Conservation (phyloP, 169 alveolate genomes). For the Miamiensis avidus region DNA sequence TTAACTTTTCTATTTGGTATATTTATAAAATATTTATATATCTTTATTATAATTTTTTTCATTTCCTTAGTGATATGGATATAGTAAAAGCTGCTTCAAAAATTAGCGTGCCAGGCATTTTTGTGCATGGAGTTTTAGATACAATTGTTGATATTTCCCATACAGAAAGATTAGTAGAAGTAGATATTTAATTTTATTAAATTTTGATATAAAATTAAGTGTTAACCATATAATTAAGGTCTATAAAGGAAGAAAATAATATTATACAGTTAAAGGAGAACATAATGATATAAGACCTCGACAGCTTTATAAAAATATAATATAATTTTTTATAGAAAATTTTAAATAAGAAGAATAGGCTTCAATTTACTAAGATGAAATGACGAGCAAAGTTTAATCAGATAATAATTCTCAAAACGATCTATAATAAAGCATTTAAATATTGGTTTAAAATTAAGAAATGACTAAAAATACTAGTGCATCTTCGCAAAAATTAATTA, state of each 20-base stretch:
- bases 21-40: background rate
- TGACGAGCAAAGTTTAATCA: too few relatives aligned
- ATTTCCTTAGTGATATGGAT: background rate
- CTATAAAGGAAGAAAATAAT: constrained; percentile 21
- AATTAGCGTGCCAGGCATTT: background rate
- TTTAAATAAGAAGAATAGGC: too few relatives aligned
- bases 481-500: too few relatives aligned
- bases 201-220: background rate
- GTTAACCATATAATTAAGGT: background rate
- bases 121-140: constrained; percentile 10
- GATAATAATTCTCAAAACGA: too few relatives aligned
- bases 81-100: background rate
- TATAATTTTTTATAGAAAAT: constrained; percentile 2
- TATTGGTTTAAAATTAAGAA: too few relatives aligned
- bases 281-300: constrained; percentile 19
- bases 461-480: too few relatives aligned
- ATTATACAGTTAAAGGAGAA: constrained; percentile 12
- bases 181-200: background rate
- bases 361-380: too few relatives aligned
- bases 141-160: background rate
- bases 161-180: constrained; percentile 6
- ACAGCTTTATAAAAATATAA: background rate
- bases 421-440: too few relatives aligned
- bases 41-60: background rate
- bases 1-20: constrained; percentile 5